Evolutionary conservation across 1,284 basidiomycete genomes (phyloP), one percentile per base, ranked within the genome.

Genomic region (Cryptococcus sp.): DNA sequence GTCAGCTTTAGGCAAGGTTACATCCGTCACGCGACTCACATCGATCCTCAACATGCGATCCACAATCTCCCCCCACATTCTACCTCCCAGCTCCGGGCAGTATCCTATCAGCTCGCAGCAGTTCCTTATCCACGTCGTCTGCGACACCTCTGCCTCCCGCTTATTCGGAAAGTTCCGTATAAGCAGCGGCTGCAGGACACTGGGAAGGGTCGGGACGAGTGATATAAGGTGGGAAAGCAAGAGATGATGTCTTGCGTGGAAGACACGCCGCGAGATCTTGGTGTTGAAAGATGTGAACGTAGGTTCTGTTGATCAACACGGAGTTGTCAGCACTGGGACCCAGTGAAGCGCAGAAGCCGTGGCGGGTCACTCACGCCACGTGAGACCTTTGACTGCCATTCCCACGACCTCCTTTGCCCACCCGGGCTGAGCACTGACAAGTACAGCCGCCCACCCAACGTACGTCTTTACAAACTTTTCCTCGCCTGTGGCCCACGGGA

Each of bases 11-110:
- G 28, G 28, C 4, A 33, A 33, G 12, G 37, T 9, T 9, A 9
- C 28, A 33, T 9, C 28, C 28, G 28, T 33, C 28, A 33, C 28
- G 28, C 28, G 28, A 81, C 88, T 61, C 70, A 95, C 94, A 73
- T 99, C 96, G 57, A 98, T 91, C 73, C 95, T 87, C 40, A 98
- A 87, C 45, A 93, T 89, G 16, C 91, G 84, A 72, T 96, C 93
- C 16, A 98, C 83, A 42, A 97, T 88, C 0, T 87, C 85, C 1
- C 85, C 85, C 52, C 97, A 80, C 40, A 98, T 87, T 59, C 87
- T 85, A 65, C 94, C 91, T 0, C 86, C 82, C 7, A 98, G 79
- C 72, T 94, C 92, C 0, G 90, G 87, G 69, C 93, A 97, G 76
- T 98, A 98, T 39, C 85, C 84, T 6, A 87, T 88, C 39, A 98